Evolutionary conservation across 2,329 filamentous ascomycete species (phyloP).

Genomic region (Allantophomopsis cytisporea): DNA sequence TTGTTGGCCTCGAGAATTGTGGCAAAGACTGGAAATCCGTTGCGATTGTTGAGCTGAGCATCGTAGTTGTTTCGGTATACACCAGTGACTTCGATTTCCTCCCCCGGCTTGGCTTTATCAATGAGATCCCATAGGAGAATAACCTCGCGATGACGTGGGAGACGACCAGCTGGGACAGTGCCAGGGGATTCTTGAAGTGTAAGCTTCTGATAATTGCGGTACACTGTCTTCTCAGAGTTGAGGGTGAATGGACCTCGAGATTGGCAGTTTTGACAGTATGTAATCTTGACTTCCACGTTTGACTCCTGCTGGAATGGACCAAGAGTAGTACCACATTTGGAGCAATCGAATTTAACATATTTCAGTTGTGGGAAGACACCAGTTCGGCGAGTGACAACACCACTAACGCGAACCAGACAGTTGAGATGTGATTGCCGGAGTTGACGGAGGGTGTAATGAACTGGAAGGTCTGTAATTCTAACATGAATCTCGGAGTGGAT

Average conservation of each 20-base stretch:
- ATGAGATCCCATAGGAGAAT: slow-evolving; percentile 96
- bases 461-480: slow-evolving; percentile 85
- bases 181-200: slow-evolving; percentile 95
- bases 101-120: slow-evolving; percentile 89
- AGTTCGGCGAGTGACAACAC: slow-evolving; percentile 85
- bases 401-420: slow-evolving; percentile 85
- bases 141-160: slow-evolving; percentile 87
- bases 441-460: slow-evolving; percentile 90
- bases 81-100: slow-evolving; percentile 94
- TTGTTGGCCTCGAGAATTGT: slow-evolving; percentile 97
- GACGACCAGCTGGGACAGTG: slow-evolving; percentile 87
- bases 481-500: slow-evolving; percentile 98
- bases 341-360: slow-evolving; percentile 96
- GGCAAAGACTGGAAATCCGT: slow-evolving; percentile 95
- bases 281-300: slow-evolving; percentile 89
- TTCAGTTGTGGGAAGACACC: slow-evolving; percentile 97
- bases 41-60: slow-evolving; percentile 94
- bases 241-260: slow-evolving; percentile 88
- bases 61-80: slow-evolving; percentile 98
- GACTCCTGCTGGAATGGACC: slow-evolving; percentile 97
- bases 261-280: slow-evolving; percentile 93
- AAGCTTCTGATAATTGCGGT: slow-evolving; percentile 96
- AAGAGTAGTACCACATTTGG: slow-evolving; percentile 80
- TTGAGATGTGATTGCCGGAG: slow-evolving; percentile 92
- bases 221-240: slow-evolving; percentile 95